Conservation (phyloP, 192 early-diverging fungal genomes). For the Funneliformis geosporum region DNA sequence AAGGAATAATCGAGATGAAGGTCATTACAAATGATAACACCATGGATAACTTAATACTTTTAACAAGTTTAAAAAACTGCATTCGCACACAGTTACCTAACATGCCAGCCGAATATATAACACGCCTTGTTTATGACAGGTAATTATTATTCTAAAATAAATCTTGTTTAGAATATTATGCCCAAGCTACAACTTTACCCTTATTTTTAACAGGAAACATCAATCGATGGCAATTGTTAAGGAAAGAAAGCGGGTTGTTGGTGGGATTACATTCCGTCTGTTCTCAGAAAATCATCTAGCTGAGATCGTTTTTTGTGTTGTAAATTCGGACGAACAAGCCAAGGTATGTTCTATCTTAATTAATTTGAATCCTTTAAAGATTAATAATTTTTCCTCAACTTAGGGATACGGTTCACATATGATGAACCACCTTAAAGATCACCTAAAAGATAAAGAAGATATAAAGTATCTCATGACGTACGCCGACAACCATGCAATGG, state of each 20-base stretch:
- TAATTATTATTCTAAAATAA: background rate
- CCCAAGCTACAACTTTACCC: background rate
- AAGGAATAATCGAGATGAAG: conserved; percentile 41
- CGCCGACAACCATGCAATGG: conserved; percentile 98
- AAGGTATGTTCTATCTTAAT: conserved; percentile 40
- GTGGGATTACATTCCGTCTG: conserved; percentile 91
- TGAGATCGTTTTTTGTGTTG: conserved; percentile 99
- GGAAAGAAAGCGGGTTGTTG: conserved; percentile 68
- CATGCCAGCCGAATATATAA: conserved; percentile 99
- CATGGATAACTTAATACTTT: conserved; percentile 80
- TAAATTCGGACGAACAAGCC: conserved; percentile 89
- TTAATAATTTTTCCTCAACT: background rate
- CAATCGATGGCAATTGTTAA: conserved; percentile 76
- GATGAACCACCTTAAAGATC: conserved; percentile 97
- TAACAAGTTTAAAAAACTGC: conserved; percentile 94
- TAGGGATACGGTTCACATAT: conserved; percentile 91
- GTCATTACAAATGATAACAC: conserved; percentile 81
- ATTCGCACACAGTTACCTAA: conserved; percentile 98
- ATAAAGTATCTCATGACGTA: conserved; percentile 94
- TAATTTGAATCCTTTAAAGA: background rate
- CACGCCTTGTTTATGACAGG: conserved; percentile 92
- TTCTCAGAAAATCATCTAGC: conserved; percentile 91
- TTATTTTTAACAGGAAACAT: conserved; percentile 61
- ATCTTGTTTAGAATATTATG: background rate
- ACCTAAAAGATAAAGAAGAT: conserved; percentile 71